phyloP scores from a whole-genome alignment of 2,329 filamentous ascomycete genomes.

The Ceratocystiopsis brevicomis region DNA sequence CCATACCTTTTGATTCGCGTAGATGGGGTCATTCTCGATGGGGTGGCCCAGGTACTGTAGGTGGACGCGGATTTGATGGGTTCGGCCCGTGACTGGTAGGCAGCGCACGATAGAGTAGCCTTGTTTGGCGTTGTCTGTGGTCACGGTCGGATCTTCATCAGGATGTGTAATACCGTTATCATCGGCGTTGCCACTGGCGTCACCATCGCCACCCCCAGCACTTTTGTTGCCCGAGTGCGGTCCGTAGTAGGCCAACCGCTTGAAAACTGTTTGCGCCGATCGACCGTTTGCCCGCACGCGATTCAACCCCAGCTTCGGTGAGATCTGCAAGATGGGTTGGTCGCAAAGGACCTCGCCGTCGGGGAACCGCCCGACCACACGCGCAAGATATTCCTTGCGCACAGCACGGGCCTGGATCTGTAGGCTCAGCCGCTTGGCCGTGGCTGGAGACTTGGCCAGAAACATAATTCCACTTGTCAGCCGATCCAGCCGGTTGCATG shows the following conservation, averaged over 20 bases:
- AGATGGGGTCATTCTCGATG: constrained; percentile 94
- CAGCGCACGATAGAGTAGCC: constrained; percentile 94
- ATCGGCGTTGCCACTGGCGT: constrained; percentile 3
- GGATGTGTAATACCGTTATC: too few relatives aligned
- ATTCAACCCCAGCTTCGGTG: constrained; percentile 85
- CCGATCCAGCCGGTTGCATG: constrained; percentile 86
- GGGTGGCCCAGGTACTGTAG: constrained; percentile 87
- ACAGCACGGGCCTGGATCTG: constrained; percentile 69
- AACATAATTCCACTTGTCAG: constrained; percentile 97
- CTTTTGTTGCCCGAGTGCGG: neutral
- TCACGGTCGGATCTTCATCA: too few relatives aligned
- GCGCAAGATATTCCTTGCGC: constrained; percentile 85
- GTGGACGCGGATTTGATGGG: constrained; percentile 88
- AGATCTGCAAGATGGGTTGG: constrained; percentile 83
- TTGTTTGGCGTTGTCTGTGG: constrained; percentile 13
- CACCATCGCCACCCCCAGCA: neutral
- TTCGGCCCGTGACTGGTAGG: constrained; percentile 79
- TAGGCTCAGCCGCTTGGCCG: constrained; percentile 55
- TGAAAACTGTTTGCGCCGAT: constrained; percentile 76
- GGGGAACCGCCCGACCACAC: constrained; percentile 80
- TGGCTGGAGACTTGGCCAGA: constrained; percentile 67
- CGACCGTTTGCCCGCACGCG: constrained; percentile 88
- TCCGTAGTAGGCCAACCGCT: constrained; percentile 69
- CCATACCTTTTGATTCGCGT: constrained; percentile 86
- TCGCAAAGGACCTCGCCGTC: constrained; percentile 83